These are phyloP conservation scores for Xenosphaeropsis pyriputrescens DNA, from an alignment of 2,329 filamentous ascomycete species.

Conservation along the genomic window DNA sequence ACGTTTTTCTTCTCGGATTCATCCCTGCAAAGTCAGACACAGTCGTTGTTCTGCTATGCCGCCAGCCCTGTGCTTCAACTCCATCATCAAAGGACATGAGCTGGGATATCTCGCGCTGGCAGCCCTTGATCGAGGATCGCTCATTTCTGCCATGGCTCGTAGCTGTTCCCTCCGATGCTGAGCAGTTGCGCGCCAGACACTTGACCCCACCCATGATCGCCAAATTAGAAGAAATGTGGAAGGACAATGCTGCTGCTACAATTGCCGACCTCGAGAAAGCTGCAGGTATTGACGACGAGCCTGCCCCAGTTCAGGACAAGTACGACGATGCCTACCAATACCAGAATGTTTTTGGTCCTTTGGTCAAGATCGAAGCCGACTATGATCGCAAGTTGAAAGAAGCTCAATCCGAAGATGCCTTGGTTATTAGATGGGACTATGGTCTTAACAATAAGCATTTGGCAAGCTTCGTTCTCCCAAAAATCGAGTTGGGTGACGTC, in stretches of 20 bases:
- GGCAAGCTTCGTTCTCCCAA: slow-evolving; percentile 88
- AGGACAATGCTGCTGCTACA: slow-evolving; percentile 80
- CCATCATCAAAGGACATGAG: slow-evolving; percentile 99
- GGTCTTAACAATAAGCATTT: slow-evolving; percentile 96
- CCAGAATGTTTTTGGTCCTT: slow-evolving; percentile 93
- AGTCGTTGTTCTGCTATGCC: slow-evolving; percentile 90
- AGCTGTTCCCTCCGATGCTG: slow-evolving; percentile 73
- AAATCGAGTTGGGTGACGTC: slow-evolving; percentile 93
- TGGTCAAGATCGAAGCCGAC: slow-evolving; percentile 98
- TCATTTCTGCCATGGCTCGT: slow-evolving; percentile 94
- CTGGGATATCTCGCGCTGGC: slow-evolving; percentile 97
- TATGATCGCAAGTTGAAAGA: slow-evolving; percentile 99
- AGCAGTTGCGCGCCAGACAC: slow-evolving; percentile 89
- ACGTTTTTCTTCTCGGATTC: slow-evolving; percentile 93
- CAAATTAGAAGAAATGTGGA: slow-evolving; percentile 97
- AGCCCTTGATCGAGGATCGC: slow-evolving; percentile 91
- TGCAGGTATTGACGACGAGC: slow-evolving; percentile 85
- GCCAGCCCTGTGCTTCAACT: slow-evolving; percentile 88
- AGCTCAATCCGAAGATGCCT: slow-evolving; percentile 90
- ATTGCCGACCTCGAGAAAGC: slow-evolving; percentile 86
- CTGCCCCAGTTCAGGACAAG: slow-evolving; percentile 77
- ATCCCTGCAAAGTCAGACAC: slow-evolving; percentile 98
- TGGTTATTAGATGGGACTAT: slow-evolving; percentile 87
- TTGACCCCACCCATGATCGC: slow-evolving; percentile 89
- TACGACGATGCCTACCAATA: slow-evolving; percentile 98